phyloP scores from a whole-genome alignment of 768 basidiomycete genomes.

The Phlebiopsis flavidoalba region DNA sequence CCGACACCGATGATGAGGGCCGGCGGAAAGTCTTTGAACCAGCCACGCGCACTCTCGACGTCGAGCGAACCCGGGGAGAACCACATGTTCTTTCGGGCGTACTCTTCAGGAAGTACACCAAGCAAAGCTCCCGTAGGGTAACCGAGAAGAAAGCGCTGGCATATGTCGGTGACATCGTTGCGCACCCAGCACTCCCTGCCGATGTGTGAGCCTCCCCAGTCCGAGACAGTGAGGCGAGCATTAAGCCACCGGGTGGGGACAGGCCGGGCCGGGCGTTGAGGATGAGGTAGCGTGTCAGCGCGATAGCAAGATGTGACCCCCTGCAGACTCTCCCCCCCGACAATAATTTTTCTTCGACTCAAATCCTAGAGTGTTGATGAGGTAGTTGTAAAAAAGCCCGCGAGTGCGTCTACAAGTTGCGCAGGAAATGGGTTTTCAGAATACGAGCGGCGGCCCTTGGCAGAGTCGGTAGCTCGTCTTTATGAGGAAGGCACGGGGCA shows the following conservation, averaged over 20 bases:
- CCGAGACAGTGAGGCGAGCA: constrained; percentile 28
- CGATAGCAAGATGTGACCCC: constrained; percentile 42
- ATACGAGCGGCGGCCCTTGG: constrained; percentile 20
- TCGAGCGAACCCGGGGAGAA: constrained; percentile 16
- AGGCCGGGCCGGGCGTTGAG: constrained; percentile 16
- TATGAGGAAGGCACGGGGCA: constrained; percentile 28
- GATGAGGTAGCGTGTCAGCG: constrained; percentile 33
- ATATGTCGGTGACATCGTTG: constrained; percentile 3
- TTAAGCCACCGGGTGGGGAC: constrained; percentile 22
- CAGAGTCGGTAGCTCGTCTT: constrained; percentile 48
- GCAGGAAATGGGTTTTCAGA: constrained; percentile 43
- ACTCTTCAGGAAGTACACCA: background rate
- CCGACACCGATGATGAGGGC: constrained; percentile 23
- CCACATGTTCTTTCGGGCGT: constrained; percentile 8
- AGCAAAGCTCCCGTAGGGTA: constrained; percentile 5
- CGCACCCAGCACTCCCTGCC: background rate
- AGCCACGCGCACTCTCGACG: constrained; percentile 1
- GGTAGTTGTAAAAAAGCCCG: constrained; percentile 48
- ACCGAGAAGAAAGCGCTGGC: background rate
- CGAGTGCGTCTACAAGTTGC: constrained; percentile 44
- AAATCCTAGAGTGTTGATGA: constrained; percentile 37
- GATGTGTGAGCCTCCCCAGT: constrained; percentile 13
- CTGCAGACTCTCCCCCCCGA: constrained; percentile 55
- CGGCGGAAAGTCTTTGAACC: constrained; percentile 22
- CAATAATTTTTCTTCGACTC: constrained; percentile 36